Percentiles rank a stretch among this genome's conserved stretches.
phyloP scores from a whole-genome alignment of 169 alveolate species.

The Plasmodium relictum region DNA sequence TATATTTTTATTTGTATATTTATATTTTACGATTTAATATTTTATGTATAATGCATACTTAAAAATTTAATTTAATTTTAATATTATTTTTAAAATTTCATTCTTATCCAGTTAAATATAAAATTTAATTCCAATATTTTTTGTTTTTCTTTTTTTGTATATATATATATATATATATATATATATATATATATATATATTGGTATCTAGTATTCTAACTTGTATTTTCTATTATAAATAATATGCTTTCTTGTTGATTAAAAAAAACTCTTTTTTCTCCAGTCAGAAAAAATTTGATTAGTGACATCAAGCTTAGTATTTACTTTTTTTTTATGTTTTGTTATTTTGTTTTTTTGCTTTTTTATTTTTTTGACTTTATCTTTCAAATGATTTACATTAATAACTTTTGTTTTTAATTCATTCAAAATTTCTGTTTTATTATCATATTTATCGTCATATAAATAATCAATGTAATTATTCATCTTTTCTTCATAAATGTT shows the following conservation, averaged over 20 bases:
- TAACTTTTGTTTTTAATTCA: constrained; percentile 26
- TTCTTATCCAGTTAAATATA: no score
- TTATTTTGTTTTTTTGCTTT: not conserved
- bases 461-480: constrained; percentile 57
- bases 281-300: constrained; percentile 26
- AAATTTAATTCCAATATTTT: no score
- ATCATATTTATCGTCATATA: constrained; percentile 69
- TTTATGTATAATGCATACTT: no score
- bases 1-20: no score
- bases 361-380: not conserved
- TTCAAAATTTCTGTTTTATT: constrained; percentile 41
- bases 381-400: constrained; percentile 8
- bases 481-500: constrained; percentile 37
- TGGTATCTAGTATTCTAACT: not conserved
- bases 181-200: not conserved
- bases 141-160: not conserved
- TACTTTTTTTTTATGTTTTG: not conserved
- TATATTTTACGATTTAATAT: no score
- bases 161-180: not conserved
- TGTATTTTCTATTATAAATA: not conserved
- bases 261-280: constrained; percentile 51
- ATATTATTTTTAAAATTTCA: no score
- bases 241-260: not conserved
- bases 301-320: constrained; percentile 3
- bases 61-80: no score